Evolutionary conservation across 129 eudicot species (phyloP).

Genomic region (Pittosporum tobira): DNA sequence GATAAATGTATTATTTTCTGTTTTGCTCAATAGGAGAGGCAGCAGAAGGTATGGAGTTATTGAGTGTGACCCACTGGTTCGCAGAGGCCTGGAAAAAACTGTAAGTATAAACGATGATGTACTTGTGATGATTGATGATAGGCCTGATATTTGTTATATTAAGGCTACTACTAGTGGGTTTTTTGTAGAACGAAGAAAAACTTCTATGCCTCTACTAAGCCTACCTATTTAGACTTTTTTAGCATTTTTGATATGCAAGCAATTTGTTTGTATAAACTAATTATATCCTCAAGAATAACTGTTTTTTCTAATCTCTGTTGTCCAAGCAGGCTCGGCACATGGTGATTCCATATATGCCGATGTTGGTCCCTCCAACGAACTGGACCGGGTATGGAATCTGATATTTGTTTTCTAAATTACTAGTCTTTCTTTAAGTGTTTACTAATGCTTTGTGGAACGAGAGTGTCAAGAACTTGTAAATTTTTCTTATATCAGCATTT

Average conservation of each 20-base stretch:
- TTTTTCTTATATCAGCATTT: too few relatives aligned
- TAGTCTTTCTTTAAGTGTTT: neutral
- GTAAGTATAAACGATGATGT: conserved; percentile 36
- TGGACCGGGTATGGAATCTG: conserved; percentile 73
- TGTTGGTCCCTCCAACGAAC: conserved; percentile 78
- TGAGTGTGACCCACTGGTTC: conserved; percentile 86
- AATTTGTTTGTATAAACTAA: neutral
- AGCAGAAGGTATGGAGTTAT: conserved; percentile 82
- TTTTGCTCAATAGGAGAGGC: conserved; percentile 38
- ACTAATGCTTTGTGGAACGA: neutral
- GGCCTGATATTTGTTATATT: neutral
- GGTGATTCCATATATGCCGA: conserved; percentile 99
- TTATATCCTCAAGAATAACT: neutral
- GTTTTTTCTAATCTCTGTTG: conserved; percentile 5
- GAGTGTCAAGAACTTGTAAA: too few relatives aligned
- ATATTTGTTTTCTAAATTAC: neutral
- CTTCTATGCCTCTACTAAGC: neutral
- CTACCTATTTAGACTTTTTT: neutral
- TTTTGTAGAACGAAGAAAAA: neutral
- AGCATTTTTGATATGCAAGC: neutral
- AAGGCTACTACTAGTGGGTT: conserved; percentile 4
- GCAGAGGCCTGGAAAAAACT: conserved; percentile 79
- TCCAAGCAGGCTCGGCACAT: conserved; percentile 82
- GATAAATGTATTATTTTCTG: neutral
- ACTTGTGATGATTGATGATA: neutral